Evolutionary conservation across 257 asterid species (phyloP).

Genomic region (Ophiorrhiza pumila): DNA sequence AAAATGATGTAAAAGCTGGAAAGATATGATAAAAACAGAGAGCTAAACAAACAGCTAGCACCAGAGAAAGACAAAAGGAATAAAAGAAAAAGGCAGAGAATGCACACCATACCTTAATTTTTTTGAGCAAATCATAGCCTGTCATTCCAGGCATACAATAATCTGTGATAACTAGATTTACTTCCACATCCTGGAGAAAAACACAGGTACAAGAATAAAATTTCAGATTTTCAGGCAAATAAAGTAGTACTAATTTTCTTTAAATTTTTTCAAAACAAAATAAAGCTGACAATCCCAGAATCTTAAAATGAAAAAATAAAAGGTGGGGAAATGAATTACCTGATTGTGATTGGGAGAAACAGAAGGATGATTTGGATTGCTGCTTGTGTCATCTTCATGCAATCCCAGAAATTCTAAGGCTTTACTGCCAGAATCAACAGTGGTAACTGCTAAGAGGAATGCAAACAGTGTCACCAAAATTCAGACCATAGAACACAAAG

Average conservation of each 20-base stretch:
- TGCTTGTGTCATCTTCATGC: conserved; percentile 28
- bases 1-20: conserved; percentile 17
- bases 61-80: conserved; percentile 6
- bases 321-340: conserved; percentile 14
- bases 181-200: conserved; percentile 24
- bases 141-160: conserved; percentile 54
- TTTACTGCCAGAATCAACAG: conserved; percentile 64
- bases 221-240: conserved; percentile 6
- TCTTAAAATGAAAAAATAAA: neutral
- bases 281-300: conserved; percentile 16
- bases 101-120: conserved; percentile 38
- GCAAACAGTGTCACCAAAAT: conserved; percentile 3
- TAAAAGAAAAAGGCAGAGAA: neutral
- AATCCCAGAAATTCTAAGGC: conserved; percentile 60
- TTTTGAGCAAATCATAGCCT: conserved; percentile 51
- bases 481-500: neutral
- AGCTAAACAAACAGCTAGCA: neutral
- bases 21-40: conserved; percentile 10
- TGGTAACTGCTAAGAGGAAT: conserved; percentile 42
- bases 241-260: neutral
- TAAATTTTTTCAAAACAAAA: conserved; percentile 6
- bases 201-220: conserved; percentile 1
- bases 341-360: conserved; percentile 38
- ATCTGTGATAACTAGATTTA: conserved; percentile 45
- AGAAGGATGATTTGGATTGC: conserved; percentile 27